Evolutionary conservation across 164 flowering plant genomes (phyloP).

Genomic region (Nelumbo lutea): DNA sequence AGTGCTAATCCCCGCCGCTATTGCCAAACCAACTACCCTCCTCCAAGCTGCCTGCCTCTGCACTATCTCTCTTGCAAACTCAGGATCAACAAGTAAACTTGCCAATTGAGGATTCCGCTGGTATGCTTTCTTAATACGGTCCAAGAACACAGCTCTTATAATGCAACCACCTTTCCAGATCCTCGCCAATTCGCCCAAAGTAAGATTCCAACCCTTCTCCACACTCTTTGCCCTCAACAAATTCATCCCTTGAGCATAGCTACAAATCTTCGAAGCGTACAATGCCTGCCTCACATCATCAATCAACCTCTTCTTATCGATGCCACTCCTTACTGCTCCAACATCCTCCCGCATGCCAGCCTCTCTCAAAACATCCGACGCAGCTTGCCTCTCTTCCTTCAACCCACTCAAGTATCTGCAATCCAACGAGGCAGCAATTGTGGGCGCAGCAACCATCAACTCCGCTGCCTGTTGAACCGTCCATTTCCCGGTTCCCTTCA

Average conservation of each 20-base stretch:
- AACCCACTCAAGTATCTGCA: conserved; percentile 39
- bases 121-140: conserved; percentile 39
- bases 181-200: conserved; percentile 37
- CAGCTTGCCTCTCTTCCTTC: conserved; percentile 41
- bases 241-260: conserved; percentile 51
- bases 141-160: conserved; percentile 42
- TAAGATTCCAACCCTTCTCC: conserved; percentile 41
- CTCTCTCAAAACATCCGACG: conserved; percentile 21
- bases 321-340: not conserved
- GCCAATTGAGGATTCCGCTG: conserved; percentile 38
- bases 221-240: conserved; percentile 38
- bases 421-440: conserved; percentile 41
- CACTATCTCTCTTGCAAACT: conserved; percentile 45
- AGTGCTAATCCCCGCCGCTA: conserved; percentile 37
- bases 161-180: conserved; percentile 51
- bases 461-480: conserved; percentile 41
- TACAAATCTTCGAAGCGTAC: conserved; percentile 42
- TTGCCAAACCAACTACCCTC: conserved; percentile 35
- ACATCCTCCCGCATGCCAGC: conserved; percentile 35
- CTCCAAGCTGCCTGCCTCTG: conserved; percentile 45
- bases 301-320: conserved; percentile 37
- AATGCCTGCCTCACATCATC: conserved; percentile 47
- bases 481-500: too few species aligned
- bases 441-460: conserved; percentile 40
- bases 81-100: conserved; percentile 38